A percentile compares a stretch with the other conserved stretches of the same genome.
Conservation (phyloP, 768 basidiomycete genomes). For the Galerina marginata region DNA sequence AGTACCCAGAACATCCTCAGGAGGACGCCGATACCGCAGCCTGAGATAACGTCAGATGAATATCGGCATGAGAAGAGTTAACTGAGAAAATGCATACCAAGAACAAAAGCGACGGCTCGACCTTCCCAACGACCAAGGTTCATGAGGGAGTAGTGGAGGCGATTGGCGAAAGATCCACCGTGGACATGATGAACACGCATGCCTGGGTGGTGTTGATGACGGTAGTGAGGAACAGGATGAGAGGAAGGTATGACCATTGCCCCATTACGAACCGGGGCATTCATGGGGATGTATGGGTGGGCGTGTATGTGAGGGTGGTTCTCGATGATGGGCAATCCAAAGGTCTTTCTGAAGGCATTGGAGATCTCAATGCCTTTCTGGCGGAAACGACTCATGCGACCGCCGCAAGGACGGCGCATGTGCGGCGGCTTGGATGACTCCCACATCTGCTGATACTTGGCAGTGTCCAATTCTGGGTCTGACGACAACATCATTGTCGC, state of each 20-base stretch:
- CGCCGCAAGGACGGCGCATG: conserved; percentile 18
- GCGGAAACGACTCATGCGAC: conserved; percentile 26
- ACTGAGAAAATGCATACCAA: conserved; percentile 48
- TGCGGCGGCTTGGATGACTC: neutral
- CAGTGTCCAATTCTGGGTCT: neutral
- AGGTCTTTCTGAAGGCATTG: conserved; percentile 57
- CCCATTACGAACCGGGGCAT: no score
- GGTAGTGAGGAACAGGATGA: conserved; percentile 13
- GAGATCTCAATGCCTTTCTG: conserved; percentile 57
- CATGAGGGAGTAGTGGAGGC: conserved; percentile 70
- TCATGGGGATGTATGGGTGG: neutral
- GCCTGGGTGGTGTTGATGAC: conserved; percentile 21
- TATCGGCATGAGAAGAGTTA: conserved; percentile 1
- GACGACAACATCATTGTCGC: neutral
- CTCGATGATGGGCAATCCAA: conserved; percentile 60
- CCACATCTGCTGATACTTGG: neutral
- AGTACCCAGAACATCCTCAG: conserved; percentile 83
- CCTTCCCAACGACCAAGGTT: conserved; percentile 84
- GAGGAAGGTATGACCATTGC: conserved; percentile 13
- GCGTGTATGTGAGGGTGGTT: conserved; percentile 7
- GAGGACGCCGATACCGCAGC: conserved; percentile 85
- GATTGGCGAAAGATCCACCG: conserved; percentile 53
- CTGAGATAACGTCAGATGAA: conserved; percentile 37
- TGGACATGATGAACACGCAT: conserved; percentile 30
- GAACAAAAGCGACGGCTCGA: conserved; percentile 80